phyloP scores from a whole-genome alignment of 805 yeast genomes.

The Millerozyma miso region DNA sequence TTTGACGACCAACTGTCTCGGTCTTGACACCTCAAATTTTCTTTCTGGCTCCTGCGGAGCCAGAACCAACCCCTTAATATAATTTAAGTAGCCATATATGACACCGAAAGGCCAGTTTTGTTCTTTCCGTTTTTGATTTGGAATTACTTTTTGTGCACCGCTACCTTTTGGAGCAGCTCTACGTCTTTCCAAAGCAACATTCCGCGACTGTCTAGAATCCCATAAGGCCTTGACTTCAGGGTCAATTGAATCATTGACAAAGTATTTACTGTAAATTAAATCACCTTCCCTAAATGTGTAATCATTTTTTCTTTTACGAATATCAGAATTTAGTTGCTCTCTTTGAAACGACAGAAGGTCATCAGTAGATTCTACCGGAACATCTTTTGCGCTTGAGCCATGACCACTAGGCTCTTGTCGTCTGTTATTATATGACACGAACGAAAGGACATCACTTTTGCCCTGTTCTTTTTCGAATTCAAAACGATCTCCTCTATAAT shows the following conservation, averaged over 20 bases:
- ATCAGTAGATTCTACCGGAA: neutral
- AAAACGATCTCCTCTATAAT: conserved; percentile 12
- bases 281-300: conserved; percentile 63
- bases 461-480: neutral
- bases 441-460: neutral
- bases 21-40: conserved; percentile 35
- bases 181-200: neutral
- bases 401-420: neutral
- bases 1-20: conserved; percentile 29
- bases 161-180: neutral
- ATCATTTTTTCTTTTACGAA: conserved; percentile 32
- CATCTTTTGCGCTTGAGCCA: neutral
- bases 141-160: neutral
- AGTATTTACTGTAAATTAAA: conserved; percentile 40
- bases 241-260: conserved; percentile 40
- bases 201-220: conserved; percentile 40
- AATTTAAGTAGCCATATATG: neutral
- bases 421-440: neutral
- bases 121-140: neutral
- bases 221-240: conserved; percentile 50
- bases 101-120: neutral
- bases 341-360: conserved; percentile 11
- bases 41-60: conserved; percentile 2
- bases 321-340: conserved; percentile 14
- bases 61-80: neutral